These are phyloP conservation scores for Termitomyces sp. DNA, from an alignment of 768 basidiomycete genomes.

Conservation along the genomic window DNA sequence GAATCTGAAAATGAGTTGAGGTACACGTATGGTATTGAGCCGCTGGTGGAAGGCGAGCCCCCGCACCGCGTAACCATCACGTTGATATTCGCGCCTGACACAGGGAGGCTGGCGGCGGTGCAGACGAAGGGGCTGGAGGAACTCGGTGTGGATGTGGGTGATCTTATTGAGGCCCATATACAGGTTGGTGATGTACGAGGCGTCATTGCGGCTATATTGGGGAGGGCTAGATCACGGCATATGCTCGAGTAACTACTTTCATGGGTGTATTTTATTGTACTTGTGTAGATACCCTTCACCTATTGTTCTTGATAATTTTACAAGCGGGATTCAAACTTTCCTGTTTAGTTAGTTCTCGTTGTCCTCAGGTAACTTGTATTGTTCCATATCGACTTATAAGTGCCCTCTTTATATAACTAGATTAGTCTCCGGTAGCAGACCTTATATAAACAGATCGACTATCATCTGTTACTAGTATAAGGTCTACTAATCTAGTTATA, in stretches of 20 bases:
- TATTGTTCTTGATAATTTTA: too few relatives aligned
- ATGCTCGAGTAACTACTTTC: not conserved
- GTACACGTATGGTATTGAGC: conserved; percentile 56
- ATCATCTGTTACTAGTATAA: too few relatives aligned
- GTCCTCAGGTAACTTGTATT: too few relatives aligned
- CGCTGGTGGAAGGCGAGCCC: conserved; percentile 16
- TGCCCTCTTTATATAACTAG: too few relatives aligned
- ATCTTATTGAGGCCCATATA: conserved; percentile 59
- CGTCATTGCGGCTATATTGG: conserved; percentile 57
- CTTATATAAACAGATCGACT: too few relatives aligned
- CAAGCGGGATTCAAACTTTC: too few relatives aligned
- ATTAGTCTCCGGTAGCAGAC: too few relatives aligned
- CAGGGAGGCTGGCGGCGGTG: conserved; percentile 59
- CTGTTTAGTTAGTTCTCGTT: too few relatives aligned
- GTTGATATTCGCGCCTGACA: conserved; percentile 69
- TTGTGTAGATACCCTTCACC: too few relatives aligned
- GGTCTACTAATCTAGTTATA: too few relatives aligned
- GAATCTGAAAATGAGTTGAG: conserved; percentile 77
- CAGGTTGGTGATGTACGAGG: conserved; percentile 65
- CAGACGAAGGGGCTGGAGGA: conserved; percentile 49
- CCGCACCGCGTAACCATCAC: conserved; percentile 44
- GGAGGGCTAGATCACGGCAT: conserved; percentile 32
- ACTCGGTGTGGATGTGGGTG: conserved; percentile 50
- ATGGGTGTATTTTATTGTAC: not conserved
- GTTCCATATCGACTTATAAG: too few relatives aligned